These are phyloP conservation scores for Chalciporus piperatus DNA, from an alignment of 768 basidiomycete species.

Conservation along the genomic window DNA sequence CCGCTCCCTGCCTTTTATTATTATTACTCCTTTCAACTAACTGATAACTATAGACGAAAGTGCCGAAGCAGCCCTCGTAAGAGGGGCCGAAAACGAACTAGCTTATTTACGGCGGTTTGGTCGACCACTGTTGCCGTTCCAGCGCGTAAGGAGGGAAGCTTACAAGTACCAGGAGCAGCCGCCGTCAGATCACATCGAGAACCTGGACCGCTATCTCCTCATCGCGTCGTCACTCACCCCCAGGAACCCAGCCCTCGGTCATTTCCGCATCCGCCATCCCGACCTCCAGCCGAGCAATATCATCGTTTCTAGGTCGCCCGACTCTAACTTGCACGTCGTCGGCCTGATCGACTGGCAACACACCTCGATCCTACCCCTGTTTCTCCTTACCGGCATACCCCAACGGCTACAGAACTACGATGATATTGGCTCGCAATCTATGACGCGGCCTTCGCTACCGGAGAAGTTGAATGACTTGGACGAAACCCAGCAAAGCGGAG, in stretches of 20 bases:
- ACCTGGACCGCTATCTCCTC: constrained; percentile 1
- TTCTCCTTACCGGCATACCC: constrained; percentile 41
- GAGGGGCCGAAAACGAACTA: background rate
- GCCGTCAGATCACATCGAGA: constrained; percentile 4
- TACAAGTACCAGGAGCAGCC: background rate
- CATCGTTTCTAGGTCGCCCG: constrained; percentile 45
- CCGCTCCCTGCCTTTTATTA: background rate
- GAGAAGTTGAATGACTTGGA: background rate
- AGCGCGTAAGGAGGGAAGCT: background rate
- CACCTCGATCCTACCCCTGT: constrained; percentile 49
- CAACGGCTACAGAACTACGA: background rate
- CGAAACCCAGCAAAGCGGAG: background rate
- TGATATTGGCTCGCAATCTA: background rate
- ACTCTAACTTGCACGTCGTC: constrained; percentile 39
- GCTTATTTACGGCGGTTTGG: constrained; percentile 1
- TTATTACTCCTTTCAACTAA: constrained; percentile 2
- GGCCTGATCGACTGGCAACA: constrained; percentile 57
- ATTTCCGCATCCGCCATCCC: constrained; percentile 50
- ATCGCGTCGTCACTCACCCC: constrained; percentile 26
- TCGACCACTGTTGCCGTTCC: constrained; percentile 1
- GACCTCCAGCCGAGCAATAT: constrained; percentile 45
- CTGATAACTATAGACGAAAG: constrained; percentile 19
- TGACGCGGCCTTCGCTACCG: background rate
- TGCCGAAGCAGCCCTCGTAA: background rate
- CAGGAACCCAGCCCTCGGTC: constrained; percentile 34